Evolutionary conservation across 441 rosid species (phyloP), one percentile per base, ranked within the genome.

Genomic region (Populus tomentosa): DNA sequence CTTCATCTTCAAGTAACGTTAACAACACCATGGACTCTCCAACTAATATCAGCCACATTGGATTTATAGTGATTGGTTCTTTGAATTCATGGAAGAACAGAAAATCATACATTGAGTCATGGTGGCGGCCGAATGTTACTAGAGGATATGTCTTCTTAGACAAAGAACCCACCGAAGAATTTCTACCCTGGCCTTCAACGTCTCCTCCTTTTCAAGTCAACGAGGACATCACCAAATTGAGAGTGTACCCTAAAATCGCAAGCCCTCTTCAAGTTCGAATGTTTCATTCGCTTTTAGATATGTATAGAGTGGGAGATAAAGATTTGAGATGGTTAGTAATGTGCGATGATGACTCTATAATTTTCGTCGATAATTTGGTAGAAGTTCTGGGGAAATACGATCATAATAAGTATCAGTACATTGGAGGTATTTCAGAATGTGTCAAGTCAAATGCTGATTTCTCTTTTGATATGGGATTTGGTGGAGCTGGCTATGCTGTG

Each of bases 381-480:
- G 69, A 86, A 38, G 84, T 82, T 56, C 73, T 91, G 2, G 21
- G 66, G 2, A 84, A 70, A 75, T 93, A 88, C 70, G 90, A 89
- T 77, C 93, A 93, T 70, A 86, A 79, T 0, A 84, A 87, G 71
- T 84, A 73, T 18, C 56, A 78, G 40, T 93, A 93, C 77, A 84
- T 90, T 6, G 94, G 98, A 7, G 77, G 82, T 69, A 85, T 78
- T 75, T 91, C 94, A 0, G 98, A 90, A 66, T 62, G 82, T 50
- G 36, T 87, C 1, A 75, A 76, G 77, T 85, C 90, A 0, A 89
- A 89, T 71, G 80, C 77, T 7, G 50, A 77, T 38, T 86, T 91
- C 36, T 78, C 90, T 2, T 91, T 88, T n/a, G 88, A 91, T 2
- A 90, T 91, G 96, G 94, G 85, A 16, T 90, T 74, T 67, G 98